Percentiles rank a stretch among this genome's conserved stretches.
These are phyloP conservation scores for Corchorus olitorius DNA, from an alignment of 345 rosid species.

Conservation along the genomic window DNA sequence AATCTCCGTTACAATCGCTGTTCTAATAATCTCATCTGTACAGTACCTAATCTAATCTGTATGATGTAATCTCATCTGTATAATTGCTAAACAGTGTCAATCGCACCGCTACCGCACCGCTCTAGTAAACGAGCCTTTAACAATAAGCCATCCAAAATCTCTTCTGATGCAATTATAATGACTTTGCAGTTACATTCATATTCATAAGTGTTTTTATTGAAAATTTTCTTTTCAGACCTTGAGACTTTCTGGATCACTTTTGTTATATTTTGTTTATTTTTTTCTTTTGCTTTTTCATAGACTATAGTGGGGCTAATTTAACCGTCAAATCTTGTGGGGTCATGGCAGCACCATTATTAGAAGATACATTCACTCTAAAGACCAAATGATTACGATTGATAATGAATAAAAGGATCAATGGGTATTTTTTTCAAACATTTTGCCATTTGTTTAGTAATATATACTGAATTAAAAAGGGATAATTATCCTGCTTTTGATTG, in stretches of 20 bases:
- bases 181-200: background rate
- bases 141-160: background rate
- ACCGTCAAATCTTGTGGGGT: slow-evolving; percentile 20
- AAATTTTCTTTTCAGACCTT: background rate
- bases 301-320: slow-evolving; percentile 1
- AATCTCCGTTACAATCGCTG: too few species aligned
- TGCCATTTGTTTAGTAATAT: background rate
- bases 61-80: too few species aligned
- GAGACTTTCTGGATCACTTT: background rate
- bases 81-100: too few species aligned
- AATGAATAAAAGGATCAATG: background rate
- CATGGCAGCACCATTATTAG: background rate
- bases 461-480: background rate
- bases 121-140: too few species aligned
- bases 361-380: background rate
- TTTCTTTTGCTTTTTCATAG: background rate
- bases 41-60: too few species aligned
- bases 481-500: background rate
- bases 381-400: slow-evolving; percentile 8
- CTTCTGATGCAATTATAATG: slow-evolving; percentile 15
- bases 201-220: background rate
- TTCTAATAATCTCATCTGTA: too few species aligned
- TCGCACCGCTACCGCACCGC: too few species aligned
- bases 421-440: background rate
- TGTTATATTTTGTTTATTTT: background rate